Conservation (phyloP, 2,329 filamentous ascomycete species). For the Gliomastix tumulicola region DNA sequence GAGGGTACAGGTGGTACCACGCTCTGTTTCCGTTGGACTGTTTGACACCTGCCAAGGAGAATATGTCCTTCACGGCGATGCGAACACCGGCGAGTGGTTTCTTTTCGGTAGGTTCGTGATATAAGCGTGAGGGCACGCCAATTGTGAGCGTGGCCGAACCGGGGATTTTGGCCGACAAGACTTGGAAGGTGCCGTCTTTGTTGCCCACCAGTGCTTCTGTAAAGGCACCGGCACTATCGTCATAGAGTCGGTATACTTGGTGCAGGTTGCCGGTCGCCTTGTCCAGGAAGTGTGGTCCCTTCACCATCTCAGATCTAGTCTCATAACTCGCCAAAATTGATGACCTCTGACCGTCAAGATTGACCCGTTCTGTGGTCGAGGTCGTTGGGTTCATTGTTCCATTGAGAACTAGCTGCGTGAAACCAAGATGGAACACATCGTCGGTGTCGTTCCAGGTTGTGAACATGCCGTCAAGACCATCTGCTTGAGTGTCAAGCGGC, state of each 20-base stretch:
- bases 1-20: slow-evolving; percentile 47
- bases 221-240: slow-evolving; percentile 24
- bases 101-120: slow-evolving; percentile 43
- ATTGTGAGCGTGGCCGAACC: slow-evolving; percentile 17
- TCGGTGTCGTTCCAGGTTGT: slow-evolving; percentile 19
- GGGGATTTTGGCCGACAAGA: slow-evolving; percentile 20
- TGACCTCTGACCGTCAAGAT: slow-evolving; percentile 3
- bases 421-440: slow-evolving; percentile 17
- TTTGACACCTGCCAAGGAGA: slow-evolving; percentile 45
- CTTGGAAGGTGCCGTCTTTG: slow-evolving; percentile 19
- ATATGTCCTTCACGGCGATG: slow-evolving; percentile 58
- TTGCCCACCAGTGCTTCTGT: slow-evolving; percentile 19
- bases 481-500: slow-evolving; percentile 9
- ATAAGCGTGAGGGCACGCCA: slow-evolving; percentile 52
- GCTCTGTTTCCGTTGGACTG: slow-evolving; percentile 51
- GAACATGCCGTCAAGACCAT: slow-evolving; percentile 15
- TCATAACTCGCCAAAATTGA: slow-evolving; percentile 8
- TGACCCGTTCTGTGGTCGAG: slow-evolving; percentile 1
- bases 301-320: slow-evolving; percentile 12
- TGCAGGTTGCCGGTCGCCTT: slow-evolving; percentile 19
- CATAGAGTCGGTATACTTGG: slow-evolving; percentile 26
- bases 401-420: slow-evolving; percentile 10
- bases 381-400: slow-evolving; percentile 4
- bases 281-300: slow-evolving; percentile 28
- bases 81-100: slow-evolving; percentile 54